Percentiles rank a stretch among this genome's conserved stretches.
phyloP scores from a whole-genome alignment of 768 basidiomycete species.

The Butyriboletus loyo region DNA sequence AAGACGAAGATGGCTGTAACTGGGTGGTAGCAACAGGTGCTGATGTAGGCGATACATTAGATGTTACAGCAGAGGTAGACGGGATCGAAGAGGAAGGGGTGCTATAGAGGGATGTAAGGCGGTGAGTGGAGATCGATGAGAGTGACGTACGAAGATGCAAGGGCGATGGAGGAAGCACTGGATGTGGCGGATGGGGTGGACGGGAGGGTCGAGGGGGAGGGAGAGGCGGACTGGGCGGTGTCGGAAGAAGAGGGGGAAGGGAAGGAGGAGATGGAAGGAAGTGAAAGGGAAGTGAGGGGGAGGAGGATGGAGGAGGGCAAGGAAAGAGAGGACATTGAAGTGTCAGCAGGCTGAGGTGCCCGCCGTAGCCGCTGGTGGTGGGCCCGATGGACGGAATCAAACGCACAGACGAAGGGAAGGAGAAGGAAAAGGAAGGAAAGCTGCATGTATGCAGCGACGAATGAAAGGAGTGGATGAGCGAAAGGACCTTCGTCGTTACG shows the following conservation, averaged over 20 bases:
- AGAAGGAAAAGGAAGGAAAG: neutral
- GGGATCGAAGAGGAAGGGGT: neutral
- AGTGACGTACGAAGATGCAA: slow-evolving; percentile 9
- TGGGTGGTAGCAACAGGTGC: neutral
- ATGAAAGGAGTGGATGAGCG: neutral
- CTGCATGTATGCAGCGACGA: neutral
- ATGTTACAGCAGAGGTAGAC: neutral
- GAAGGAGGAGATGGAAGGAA: neutral
- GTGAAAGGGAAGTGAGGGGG: no score
- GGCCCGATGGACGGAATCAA: neutral
- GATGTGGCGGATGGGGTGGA: neutral
- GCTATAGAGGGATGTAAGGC: neutral
- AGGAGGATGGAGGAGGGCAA: neutral
- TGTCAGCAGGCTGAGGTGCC: neutral
- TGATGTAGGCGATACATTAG: neutral
- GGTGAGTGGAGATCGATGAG: neutral
- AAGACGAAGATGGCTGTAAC: slow-evolving; percentile 2
- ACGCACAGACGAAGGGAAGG: neutral
- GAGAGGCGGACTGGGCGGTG: neutral
- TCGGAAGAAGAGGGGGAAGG: neutral
- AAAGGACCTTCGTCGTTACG: neutral
- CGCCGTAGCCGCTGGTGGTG: neutral
- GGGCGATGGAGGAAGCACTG: neutral
- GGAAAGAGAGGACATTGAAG: neutral
- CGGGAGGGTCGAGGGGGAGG: neutral